Percentiles rank a stretch among this genome's conserved stretches.
Evolutionary conservation across 371 early-diverging fungal genomes (phyloP).

Genomic region (Mucor circinelloides): DNA sequence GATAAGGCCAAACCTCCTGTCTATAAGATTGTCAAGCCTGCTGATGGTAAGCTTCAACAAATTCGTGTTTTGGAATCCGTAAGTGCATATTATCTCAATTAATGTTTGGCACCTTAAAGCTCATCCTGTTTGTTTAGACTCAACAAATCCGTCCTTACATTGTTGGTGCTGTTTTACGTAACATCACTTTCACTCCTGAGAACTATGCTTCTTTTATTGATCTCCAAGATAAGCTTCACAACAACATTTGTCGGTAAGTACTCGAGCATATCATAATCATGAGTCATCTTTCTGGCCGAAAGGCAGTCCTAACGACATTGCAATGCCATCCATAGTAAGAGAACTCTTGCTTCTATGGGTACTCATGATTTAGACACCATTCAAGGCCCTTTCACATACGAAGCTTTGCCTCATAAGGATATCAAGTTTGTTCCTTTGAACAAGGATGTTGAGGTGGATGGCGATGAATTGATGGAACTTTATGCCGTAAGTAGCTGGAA

Average conservation of each 20-base stretch:
- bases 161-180: conserved; percentile 94
- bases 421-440: conserved; percentile 96
- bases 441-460: conserved; percentile 88
- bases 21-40: conserved; percentile 64
- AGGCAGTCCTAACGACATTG: conserved; percentile 8
- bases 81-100: conserved; percentile 1
- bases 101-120: background rate
- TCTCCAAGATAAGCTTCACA: conserved; percentile 99
- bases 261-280: background rate
- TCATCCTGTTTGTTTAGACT: conserved; percentile 45
- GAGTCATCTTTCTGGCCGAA: conserved; percentile 12
- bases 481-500: conserved; percentile 66
- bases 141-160: conserved; percentile 85
- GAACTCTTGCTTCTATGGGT: conserved; percentile 98
- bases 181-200: conserved; percentile 83
- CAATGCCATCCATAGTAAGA: conserved; percentile 67
- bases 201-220: conserved; percentile 97
- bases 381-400: conserved; percentile 95
- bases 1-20: conserved; percentile 67
- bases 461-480: conserved; percentile 85
- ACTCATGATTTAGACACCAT: conserved; percentile 99
- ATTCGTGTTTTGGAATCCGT: conserved; percentile 60
- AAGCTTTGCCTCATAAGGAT: conserved; percentile 85
- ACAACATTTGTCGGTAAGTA: conserved; percentile 88
- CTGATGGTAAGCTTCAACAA: conserved; percentile 63